Evolutionary conservation across 225 moss, liverwort and hornwort genomes (phyloP).

Genomic region (Sphagnum contortum): DNA sequence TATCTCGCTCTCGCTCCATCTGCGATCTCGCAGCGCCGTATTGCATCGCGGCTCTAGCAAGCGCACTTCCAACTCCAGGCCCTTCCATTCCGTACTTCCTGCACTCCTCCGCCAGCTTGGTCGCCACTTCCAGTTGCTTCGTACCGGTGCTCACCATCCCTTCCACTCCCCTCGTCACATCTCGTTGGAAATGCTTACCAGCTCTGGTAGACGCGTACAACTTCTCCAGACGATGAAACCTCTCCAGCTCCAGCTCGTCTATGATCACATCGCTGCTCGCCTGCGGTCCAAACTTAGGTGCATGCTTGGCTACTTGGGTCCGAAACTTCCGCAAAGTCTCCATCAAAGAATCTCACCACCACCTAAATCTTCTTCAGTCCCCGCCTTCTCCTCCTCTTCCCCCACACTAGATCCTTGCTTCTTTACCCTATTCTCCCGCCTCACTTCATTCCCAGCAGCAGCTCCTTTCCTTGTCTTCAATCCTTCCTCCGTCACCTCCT

Average conservation of each 20-base stretch:
- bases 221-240: conserved; percentile 46
- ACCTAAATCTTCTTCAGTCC: too few relatives aligned
- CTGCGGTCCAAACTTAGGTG: too few relatives aligned
- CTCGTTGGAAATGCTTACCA: conserved; percentile 80
- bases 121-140: conserved; percentile 74
- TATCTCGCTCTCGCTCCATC: conserved; percentile 73
- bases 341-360: too few relatives aligned
- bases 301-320: too few relatives aligned
- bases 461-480: too few relatives aligned
- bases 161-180: conserved; percentile 80
- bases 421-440: too few relatives aligned
- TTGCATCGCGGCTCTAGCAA: conserved; percentile 69
- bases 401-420: too few relatives aligned
- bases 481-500: too few relatives aligned
- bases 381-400: too few relatives aligned
- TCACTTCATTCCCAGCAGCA: too few relatives aligned
- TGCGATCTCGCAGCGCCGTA: conserved; percentile 55
- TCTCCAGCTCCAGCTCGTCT: conserved; percentile 48
- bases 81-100: conserved; percentile 79
- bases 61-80: conserved; percentile 59
- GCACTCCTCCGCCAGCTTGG: conserved; percentile 79
- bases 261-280: conserved; percentile 20
- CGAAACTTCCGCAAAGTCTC: too few relatives aligned
- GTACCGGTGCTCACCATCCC: conserved; percentile 56
- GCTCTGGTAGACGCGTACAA: conserved; percentile 51